Conservation (phyloP, 495 filamentous ascomycete species). For the Ramalina peruviana region DNA sequence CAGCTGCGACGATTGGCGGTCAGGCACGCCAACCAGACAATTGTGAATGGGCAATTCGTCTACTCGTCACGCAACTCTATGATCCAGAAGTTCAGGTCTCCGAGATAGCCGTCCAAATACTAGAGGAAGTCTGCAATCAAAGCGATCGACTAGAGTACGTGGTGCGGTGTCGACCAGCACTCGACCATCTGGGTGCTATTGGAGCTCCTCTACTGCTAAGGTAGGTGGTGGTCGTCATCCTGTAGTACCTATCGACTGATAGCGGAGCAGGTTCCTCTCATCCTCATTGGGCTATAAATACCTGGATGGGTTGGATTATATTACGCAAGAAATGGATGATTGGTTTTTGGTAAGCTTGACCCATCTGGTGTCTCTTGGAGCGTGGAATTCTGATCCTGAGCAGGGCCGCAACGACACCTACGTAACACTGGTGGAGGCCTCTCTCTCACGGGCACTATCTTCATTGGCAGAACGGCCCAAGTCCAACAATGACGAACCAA, state of each 20-base stretch:
- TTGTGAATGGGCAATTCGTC: constrained; percentile 85
- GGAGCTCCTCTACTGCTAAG: constrained; percentile 85
- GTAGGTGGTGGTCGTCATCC: constrained; percentile 4
- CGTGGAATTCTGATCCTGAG: neutral
- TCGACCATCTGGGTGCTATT: constrained; percentile 94
- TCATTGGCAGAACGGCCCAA: constrained; percentile 30
- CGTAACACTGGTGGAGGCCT: constrained; percentile 87
- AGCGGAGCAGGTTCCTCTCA: constrained; percentile 50
- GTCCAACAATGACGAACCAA: constrained; percentile 34
- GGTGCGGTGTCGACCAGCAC: constrained; percentile 85
- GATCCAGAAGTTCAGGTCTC: constrained; percentile 95
- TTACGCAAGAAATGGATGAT: constrained; percentile 98
- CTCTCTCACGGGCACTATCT: constrained; percentile 75
- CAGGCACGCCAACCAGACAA: constrained; percentile 14
- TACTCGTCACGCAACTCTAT: constrained; percentile 93
- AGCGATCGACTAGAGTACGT: constrained; percentile 84
- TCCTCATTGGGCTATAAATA: constrained; percentile 97
- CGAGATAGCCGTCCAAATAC: constrained; percentile 86
- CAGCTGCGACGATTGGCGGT: constrained; percentile 24
- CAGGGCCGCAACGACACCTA: constrained; percentile 86
- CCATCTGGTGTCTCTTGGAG: neutral
- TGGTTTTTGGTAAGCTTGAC: constrained; percentile 57
- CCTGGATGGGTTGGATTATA: constrained; percentile 91
- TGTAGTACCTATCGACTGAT: neutral
- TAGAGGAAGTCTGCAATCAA: constrained; percentile 92